Evolutionary conservation across 768 basidiomycete species (phyloP).

Genomic region (Coprinellus micaceus): DNA sequence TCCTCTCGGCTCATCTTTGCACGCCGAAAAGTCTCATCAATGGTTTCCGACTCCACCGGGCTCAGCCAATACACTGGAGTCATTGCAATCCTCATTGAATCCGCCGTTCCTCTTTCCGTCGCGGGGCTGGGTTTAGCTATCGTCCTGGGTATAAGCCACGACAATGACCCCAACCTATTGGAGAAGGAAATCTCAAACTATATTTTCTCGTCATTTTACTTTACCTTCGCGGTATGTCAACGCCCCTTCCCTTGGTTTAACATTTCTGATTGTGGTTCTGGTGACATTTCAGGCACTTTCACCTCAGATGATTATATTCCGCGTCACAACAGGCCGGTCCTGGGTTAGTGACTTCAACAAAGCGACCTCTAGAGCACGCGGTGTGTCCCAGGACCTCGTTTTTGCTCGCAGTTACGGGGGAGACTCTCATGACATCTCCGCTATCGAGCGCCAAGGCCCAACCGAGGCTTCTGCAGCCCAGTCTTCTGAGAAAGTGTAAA

Average conservation of each 20-base stretch:
- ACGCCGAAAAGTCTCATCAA: background rate
- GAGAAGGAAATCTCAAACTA: background rate
- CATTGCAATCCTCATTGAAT: background rate
- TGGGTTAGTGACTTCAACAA: conserved; percentile 7
- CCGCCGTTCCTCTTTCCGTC: background rate
- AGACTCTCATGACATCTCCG: no score
- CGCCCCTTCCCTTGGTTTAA: background rate
- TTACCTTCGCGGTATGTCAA: background rate
- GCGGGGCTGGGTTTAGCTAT: background rate
- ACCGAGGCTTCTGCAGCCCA: no score
- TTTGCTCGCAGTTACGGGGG: no score
- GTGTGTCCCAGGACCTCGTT: no score
- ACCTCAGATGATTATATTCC: background rate
- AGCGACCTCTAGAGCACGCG: no score
- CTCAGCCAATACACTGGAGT: background rate
- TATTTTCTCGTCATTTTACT: background rate
- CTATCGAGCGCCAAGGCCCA: no score
- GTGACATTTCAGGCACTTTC: background rate
- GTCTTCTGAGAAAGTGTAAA: no score
- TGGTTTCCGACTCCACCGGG: background rate
- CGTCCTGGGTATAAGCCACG: background rate
- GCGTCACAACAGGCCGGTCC: background rate
- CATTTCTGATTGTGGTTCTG: background rate
- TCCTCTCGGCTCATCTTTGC: background rate
- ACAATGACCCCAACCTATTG: background rate